phyloP scores from a whole-genome alignment of 768 basidiomycete genomes.

The Xerocomellus dryophilus region DNA sequence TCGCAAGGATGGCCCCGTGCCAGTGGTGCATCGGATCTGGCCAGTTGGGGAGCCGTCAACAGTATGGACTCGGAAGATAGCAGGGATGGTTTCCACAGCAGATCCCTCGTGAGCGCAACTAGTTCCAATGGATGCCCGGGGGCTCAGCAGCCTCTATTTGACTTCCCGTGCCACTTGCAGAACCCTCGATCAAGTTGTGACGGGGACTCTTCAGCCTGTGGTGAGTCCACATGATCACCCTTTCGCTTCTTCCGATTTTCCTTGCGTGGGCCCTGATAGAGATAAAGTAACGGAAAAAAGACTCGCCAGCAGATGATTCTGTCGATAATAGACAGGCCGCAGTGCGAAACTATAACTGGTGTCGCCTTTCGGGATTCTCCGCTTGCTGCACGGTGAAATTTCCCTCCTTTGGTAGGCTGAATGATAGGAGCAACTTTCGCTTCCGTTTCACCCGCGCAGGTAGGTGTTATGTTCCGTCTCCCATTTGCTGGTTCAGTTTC shows the following conservation, averaged over 20 bases:
- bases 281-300: too few species aligned
- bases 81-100: too few species aligned
- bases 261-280: too few species aligned
- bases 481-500: conserved; percentile 1
- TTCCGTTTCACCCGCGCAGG: neutral
- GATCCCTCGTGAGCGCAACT: too few species aligned
- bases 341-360: neutral
- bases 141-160: neutral
- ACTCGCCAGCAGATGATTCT: too few species aligned
- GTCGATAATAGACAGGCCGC: neutral
- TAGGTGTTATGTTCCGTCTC: neutral
- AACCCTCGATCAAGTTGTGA: neutral
- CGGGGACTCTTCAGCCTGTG: too few species aligned
- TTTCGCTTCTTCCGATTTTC: too few species aligned
- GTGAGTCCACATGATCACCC: too few species aligned
- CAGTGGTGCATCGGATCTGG: too few species aligned
- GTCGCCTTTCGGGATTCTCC: neutral
- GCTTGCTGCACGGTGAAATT: neutral
- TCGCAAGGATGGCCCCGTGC: too few species aligned
- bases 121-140: neutral
- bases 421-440: neutral
- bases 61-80: too few species aligned
- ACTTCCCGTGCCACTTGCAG: neutral
- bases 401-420: neutral
- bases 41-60: too few species aligned